phyloP scores from a whole-genome alignment of 306 rosid species.

The Cicer chorassanicum region DNA sequence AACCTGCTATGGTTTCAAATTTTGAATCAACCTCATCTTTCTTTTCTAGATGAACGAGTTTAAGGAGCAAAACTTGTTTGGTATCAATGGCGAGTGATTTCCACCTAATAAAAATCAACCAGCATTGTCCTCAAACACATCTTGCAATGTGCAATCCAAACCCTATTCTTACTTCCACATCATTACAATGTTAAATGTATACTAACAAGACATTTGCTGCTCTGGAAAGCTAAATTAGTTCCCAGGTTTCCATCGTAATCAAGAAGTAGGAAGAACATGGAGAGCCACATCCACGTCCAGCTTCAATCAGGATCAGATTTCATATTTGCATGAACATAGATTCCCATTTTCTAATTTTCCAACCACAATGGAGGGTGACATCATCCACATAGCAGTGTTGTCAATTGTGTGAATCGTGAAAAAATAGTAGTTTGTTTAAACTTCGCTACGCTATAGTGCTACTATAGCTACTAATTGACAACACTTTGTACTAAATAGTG shows the following conservation, averaged over 20 bases:
- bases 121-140: neutral
- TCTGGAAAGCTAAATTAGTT: slow-evolving; percentile 31
- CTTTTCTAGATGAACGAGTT: neutral
- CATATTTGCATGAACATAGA: slow-evolving; percentile 3
- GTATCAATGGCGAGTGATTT: slow-evolving; percentile 19
- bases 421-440: no score
- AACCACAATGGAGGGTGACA: neutral
- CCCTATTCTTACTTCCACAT: slow-evolving; percentile 11
- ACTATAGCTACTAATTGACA: no score
- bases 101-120: slow-evolving; percentile 7
- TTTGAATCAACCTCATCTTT: neutral
- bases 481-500: no score
- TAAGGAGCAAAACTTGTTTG: neutral
- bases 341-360: neutral
- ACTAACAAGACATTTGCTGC: slow-evolving; percentile 1
- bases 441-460: no score
- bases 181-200: slow-evolving; percentile 16
- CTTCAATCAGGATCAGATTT: neutral
- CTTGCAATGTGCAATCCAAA: neutral
- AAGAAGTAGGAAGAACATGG: slow-evolving; percentile 21
- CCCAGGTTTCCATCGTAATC: slow-evolving; percentile 14
- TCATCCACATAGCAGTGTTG: neutral
- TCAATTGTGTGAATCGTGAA: no score
- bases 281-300: neutral
- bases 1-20: slow-evolving; percentile 2